Evolutionary conservation across 2,329 filamentous ascomycete species (phyloP).

Genomic region (Parafenestella ontariensis): DNA sequence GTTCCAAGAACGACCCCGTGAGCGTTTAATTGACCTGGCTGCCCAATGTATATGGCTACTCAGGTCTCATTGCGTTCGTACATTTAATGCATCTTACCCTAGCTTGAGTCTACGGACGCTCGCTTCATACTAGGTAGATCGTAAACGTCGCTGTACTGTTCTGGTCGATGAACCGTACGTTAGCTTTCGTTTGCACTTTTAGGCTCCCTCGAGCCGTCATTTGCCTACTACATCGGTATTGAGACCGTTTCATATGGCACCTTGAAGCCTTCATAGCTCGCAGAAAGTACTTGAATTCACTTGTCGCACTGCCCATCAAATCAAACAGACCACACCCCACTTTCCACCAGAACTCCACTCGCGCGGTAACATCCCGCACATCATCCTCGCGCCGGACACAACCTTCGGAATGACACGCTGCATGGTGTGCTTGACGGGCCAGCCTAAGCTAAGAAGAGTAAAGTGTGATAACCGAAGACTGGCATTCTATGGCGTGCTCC

Average conservation of each 20-base stretch:
- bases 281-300: too few species aligned
- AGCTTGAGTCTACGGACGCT: neutral
- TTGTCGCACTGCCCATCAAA: neutral
- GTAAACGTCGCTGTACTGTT: too few species aligned
- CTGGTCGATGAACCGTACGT: too few species aligned
- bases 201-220: too few species aligned
- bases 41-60: slow-evolving; percentile 40
- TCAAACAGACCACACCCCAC: neutral
- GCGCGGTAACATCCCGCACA: neutral
- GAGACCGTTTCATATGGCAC: too few species aligned
- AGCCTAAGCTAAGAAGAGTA: neutral
- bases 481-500: neutral
- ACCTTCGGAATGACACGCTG: neutral
- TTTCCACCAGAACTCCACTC: neutral
- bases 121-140: too few species aligned
- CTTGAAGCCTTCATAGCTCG: too few species aligned
- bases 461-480: slow-evolving; percentile 1
- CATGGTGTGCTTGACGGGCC: neutral
- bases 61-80: slow-evolving; percentile 50
- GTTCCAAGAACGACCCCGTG: slow-evolving; percentile 45
- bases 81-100: slow-evolving; percentile 20
- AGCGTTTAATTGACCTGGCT: slow-evolving; percentile 50
- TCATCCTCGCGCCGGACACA: too few species aligned
- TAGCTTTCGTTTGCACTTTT: too few species aligned
- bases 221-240: too few species aligned